phyloP scores from a whole-genome alignment of 2,329 filamentous ascomycete species.

The Ceratocystis huliohia region DNA sequence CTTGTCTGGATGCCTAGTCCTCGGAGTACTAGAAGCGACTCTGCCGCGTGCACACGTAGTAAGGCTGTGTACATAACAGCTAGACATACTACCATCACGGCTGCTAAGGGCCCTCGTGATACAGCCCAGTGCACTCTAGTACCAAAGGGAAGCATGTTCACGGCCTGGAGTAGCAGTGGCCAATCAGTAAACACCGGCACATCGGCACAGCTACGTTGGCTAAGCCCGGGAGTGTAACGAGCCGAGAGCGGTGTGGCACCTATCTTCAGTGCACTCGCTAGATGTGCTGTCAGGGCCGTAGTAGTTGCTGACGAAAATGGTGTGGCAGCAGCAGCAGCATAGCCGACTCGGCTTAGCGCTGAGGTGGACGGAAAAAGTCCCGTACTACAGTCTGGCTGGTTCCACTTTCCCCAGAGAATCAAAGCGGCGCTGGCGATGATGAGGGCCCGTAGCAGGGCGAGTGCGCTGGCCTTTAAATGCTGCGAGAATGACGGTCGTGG shows the following conservation, averaged over 20 bases:
- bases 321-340: neutral
- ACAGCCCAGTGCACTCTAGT: conserved; percentile 28
- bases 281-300: neutral
- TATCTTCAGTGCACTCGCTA: neutral
- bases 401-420: conserved; percentile 39
- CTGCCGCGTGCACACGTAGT: conserved; percentile 45
- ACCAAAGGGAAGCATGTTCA: conserved; percentile 32
- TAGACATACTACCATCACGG: conserved; percentile 31
- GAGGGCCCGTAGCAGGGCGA: conserved; percentile 34
- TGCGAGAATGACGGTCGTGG: conserved; percentile 40
- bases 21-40: conserved; percentile 77
- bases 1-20: conserved; percentile 85
- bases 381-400: conserved; percentile 24
- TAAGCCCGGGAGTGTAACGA: conserved; percentile 20
- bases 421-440: conserved; percentile 35
- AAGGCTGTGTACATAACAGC: conserved; percentile 33
- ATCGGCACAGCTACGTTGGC: conserved; percentile 23
- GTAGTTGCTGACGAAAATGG: neutral
- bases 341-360: conserved; percentile 1
- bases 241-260: neutral
- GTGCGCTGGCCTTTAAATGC: conserved; percentile 34
- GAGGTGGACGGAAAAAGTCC: conserved; percentile 9
- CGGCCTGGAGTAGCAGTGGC: conserved; percentile 27
- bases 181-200: conserved; percentile 25
- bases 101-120: conserved; percentile 30